phyloP scores from a whole-genome alignment of 208 protist genomes.

The Leishmania amazonensis region DNA sequence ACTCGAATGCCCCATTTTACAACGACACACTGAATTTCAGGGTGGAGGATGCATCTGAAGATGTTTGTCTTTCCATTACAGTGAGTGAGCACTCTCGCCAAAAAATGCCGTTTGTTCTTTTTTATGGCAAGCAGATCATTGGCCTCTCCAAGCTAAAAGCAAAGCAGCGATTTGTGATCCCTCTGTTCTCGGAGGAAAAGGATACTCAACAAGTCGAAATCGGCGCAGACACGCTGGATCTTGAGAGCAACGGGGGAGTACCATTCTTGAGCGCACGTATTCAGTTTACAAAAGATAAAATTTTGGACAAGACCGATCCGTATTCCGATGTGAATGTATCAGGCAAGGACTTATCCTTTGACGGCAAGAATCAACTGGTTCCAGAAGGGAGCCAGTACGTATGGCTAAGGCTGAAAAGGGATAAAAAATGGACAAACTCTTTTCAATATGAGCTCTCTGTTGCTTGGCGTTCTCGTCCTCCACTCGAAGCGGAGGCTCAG shows the following conservation, averaged over 20 bases:
- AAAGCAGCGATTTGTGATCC: conserved; percentile 42
- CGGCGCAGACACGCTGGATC: conserved; percentile 2
- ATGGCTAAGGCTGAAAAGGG: conserved; percentile 55
- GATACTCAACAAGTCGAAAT: conserved; percentile 15
- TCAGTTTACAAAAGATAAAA: conserved; percentile 16
- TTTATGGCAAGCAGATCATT: conserved; percentile 35
- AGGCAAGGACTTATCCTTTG: conserved; percentile 11
- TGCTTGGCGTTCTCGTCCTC: conserved; percentile 43
- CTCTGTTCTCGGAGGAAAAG: conserved; percentile 22
- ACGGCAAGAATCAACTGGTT: conserved; percentile 40
- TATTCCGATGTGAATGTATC: conserved; percentile 17
- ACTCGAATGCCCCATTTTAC: conserved; percentile 70
- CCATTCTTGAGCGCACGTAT: conserved; percentile 9
- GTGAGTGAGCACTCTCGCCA: conserved; percentile 43
- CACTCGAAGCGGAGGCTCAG: conserved; percentile 20
- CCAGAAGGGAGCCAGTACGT: conserved; percentile 51
- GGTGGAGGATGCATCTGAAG: conserved; percentile 24
- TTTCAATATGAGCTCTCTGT: conserved; percentile 45
- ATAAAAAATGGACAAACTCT: conserved; percentile 50
- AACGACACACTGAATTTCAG: conserved; percentile 44
- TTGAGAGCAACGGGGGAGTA: background rate
- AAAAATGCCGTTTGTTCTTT: conserved; percentile 33
- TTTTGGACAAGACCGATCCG: conserved; percentile 8
- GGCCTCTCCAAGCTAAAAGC: conserved; percentile 10
- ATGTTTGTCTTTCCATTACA: conserved; percentile 29